phyloP scores from a whole-genome alignment of 176 grass and related monocot species.

The Ananas comosus region DNA sequence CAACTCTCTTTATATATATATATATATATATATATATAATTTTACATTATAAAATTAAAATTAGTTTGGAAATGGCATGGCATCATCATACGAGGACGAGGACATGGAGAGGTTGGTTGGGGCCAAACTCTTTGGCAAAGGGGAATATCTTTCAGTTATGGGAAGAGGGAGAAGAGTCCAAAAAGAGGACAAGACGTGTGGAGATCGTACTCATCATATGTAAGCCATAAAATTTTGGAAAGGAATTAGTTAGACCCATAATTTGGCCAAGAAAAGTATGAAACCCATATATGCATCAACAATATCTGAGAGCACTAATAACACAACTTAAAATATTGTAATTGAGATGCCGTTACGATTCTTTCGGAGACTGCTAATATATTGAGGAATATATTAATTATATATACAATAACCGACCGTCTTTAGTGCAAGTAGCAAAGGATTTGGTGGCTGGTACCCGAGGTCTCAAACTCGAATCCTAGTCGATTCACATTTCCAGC shows the following conservation, averaged over 20 bases:
- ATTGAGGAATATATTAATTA: too few species aligned
- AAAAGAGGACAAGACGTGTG: neutral
- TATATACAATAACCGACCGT: too few species aligned
- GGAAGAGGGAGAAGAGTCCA: neutral
- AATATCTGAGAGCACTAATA: neutral
- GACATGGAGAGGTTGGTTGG: neutral
- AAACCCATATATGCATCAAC: neutral
- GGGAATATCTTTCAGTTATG: slow-evolving; percentile 5
- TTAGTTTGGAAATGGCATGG: neutral
- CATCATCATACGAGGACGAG: neutral
- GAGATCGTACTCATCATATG: neutral
- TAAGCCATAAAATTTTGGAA: neutral
- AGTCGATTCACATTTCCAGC: too few species aligned
- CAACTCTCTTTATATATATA: too few species aligned
- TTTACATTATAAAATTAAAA: too few species aligned
- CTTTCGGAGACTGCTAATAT: too few species aligned
- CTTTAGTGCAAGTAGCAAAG: too few species aligned
- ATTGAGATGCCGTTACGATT: too few species aligned
- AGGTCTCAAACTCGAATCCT: too few species aligned
- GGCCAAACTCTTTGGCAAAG: slow-evolving; percentile 4
- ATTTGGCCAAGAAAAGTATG: neutral
- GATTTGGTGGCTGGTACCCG: too few species aligned
- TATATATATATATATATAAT: too few species aligned
- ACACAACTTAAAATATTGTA: neutral
- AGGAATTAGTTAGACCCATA: neutral